Conservation (phyloP, 495 filamentous ascomycete genomes). For the Astrocystis sublimbata region DNA sequence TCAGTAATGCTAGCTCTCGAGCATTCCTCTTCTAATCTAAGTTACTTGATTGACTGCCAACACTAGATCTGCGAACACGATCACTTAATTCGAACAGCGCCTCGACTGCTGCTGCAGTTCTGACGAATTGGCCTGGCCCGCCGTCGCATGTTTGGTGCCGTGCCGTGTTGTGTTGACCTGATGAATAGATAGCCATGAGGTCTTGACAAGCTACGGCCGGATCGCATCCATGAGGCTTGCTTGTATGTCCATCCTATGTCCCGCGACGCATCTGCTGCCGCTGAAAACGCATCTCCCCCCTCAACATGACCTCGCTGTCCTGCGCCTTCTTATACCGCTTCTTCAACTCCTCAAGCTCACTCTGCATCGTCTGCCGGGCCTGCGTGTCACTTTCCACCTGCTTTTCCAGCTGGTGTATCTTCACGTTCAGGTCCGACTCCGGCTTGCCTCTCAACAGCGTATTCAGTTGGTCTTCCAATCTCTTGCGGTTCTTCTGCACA, state of each 20-base stretch:
- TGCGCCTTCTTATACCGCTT: neutral
- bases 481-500: neutral
- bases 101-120: too few relatives aligned
- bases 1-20: too few relatives aligned
- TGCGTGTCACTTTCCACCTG: neutral
- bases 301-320: conserved; percentile 7
- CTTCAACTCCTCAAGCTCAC: neutral
- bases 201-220: too few relatives aligned
- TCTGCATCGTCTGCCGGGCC: neutral
- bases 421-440: neutral
- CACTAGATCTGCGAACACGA: too few relatives aligned
- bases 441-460: neutral
- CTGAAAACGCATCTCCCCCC: neutral
- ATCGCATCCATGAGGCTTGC: too few relatives aligned
- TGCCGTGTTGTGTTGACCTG: too few relatives aligned
- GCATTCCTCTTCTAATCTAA: too few relatives aligned
- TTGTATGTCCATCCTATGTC: neutral
- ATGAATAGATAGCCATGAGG: too few relatives aligned
- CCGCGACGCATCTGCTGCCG: neutral
- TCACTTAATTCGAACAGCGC: too few relatives aligned
- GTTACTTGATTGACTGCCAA: too few relatives aligned
- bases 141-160: too few relatives aligned
- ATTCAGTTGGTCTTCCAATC: neutral
- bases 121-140: too few relatives aligned
- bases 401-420: neutral